Evolutionary conservation across 495 filamentous ascomycete genomes (phyloP).

Genomic region (Entonaema liquescens): DNA sequence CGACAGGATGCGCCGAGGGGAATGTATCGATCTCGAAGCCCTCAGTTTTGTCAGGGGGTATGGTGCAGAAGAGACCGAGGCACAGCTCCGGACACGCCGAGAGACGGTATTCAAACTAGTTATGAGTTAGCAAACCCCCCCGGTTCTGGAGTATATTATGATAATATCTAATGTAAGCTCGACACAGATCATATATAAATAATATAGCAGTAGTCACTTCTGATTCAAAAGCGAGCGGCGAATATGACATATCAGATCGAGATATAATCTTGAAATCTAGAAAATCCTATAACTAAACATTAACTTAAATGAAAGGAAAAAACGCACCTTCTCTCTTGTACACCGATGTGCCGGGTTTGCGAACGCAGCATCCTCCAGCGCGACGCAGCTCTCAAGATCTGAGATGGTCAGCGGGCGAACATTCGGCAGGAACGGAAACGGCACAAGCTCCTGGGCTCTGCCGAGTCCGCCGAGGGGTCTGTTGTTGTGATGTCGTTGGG

Average conservation of each 20-base stretch:
- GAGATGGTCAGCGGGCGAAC: constrained; percentile 74
- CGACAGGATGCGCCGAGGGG: constrained; percentile 54
- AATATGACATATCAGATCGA: neutral
- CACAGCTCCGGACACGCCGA: constrained; percentile 78
- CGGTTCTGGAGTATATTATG: neutral
- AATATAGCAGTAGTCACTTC: neutral
- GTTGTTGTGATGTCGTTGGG: constrained; percentile 10
- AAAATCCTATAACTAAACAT: no score
- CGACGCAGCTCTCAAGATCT: constrained; percentile 79
- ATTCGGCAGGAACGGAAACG: constrained; percentile 61
- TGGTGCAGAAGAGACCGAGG: constrained; percentile 79
- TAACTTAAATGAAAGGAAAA: constrained; percentile 12
- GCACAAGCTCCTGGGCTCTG: constrained; percentile 33
- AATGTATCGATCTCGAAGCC: constrained; percentile 61
- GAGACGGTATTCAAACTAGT: constrained; percentile 83
- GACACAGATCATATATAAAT: neutral
- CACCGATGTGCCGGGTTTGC: constrained; percentile 72
- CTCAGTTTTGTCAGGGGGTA: constrained; percentile 55
- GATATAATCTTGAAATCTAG: neutral
- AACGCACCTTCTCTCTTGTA: constrained; percentile 79
- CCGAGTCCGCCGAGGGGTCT: neutral
- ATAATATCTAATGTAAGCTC: constrained; percentile 2
- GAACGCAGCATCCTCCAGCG: constrained; percentile 80
- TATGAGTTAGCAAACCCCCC: constrained; percentile 6
- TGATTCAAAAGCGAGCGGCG: neutral